Conservation (phyloP, 2,329 filamentous ascomycete genomes). For the Aaosphaeria pasadenensis region DNA sequence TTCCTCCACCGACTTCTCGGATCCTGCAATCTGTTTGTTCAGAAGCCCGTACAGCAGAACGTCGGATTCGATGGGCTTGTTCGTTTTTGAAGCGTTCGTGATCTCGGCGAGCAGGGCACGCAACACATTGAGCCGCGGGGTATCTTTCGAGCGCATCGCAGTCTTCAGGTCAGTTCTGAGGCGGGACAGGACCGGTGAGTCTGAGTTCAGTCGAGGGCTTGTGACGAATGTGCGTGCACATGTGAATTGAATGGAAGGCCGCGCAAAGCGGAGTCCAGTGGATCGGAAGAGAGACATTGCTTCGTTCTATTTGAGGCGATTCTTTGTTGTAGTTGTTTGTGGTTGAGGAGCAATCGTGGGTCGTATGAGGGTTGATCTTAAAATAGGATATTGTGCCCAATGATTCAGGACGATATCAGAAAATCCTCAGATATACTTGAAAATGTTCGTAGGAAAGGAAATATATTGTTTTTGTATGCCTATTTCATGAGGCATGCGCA, state of each 20-base stretch:
- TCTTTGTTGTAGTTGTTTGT: too few relatives aligned
- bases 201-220: conserved; percentile 13
- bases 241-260: conserved; percentile 11
- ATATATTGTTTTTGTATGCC: too few relatives aligned
- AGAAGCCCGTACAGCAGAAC: conserved; percentile 66
- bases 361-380: too few relatives aligned
- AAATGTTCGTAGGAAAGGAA: too few relatives aligned
- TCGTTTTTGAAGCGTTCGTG: conserved; percentile 73
- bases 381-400: too few relatives aligned
- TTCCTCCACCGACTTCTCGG: conserved; percentile 60
- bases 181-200: conserved; percentile 36
- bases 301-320: too few relatives aligned
- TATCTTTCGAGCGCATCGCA: conserved; percentile 49
- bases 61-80: conserved; percentile 67
- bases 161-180: conserved; percentile 47
- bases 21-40: conserved; percentile 59
- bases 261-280: conserved; percentile 9
- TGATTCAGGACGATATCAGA: too few relatives aligned
- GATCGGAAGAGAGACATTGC: conserved; percentile 25
- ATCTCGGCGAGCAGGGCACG: conserved; percentile 67
- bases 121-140: conserved; percentile 63
- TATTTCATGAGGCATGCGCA: too few relatives aligned
- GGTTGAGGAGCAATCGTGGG: too few relatives aligned
- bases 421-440: too few relatives aligned
- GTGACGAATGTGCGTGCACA: conserved; percentile 22